phyloP scores from a whole-genome alignment of 2,329 filamentous ascomycete genomes.

The Xylariaceae sp. region DNA sequence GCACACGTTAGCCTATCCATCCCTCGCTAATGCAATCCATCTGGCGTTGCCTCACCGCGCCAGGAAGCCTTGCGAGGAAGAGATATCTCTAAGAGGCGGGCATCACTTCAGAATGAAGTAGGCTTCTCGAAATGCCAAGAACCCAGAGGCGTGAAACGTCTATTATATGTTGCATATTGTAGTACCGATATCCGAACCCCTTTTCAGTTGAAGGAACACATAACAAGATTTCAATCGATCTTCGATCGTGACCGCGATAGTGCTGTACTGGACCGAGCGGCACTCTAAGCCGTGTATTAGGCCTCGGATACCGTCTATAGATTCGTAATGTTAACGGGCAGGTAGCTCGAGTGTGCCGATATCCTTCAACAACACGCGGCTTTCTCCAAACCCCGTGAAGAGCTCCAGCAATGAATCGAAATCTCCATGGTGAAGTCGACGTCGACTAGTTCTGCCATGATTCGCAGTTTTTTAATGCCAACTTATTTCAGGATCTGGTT shows the following conservation, averaged over 20 bases:
- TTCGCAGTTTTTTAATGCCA: not conserved
- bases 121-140: slow-evolving; percentile 2
- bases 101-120: not conserved
- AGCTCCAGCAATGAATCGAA: not conserved
- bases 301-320: not conserved
- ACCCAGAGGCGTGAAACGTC: not conserved
- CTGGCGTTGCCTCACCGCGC: not conserved
- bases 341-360: not conserved
- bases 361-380: not conserved
- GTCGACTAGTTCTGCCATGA: not conserved
- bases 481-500: not conserved
- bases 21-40: not conserved
- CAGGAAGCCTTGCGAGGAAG: not conserved
- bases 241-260: not conserved
- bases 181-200: slow-evolving; percentile 1
- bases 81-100: not conserved
- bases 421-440: not conserved
- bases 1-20: not conserved
- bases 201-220: not conserved
- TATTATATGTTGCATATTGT: slow-evolving; percentile 5
- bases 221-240: not conserved
- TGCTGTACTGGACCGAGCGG: not conserved
- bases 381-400: slow-evolving; percentile 1
- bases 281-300: not conserved
- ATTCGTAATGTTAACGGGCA: not conserved